Evolutionary conservation across 257 asterid species (phyloP).

Genomic region (Ilex asprella): DNA sequence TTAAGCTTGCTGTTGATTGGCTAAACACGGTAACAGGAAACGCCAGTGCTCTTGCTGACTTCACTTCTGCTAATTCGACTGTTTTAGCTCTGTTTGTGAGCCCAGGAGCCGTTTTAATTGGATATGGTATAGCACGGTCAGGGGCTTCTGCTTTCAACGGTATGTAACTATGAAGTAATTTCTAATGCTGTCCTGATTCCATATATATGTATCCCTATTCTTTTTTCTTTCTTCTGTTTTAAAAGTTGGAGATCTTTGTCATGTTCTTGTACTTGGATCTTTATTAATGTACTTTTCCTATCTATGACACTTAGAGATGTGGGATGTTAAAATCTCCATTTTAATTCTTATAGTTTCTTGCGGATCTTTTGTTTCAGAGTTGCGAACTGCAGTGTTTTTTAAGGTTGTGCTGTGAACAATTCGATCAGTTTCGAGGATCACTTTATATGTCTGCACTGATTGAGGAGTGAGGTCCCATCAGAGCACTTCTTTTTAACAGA

Average conservation of each 20-base stretch:
- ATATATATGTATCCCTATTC: too few relatives aligned
- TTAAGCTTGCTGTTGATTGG: conserved; percentile 97
- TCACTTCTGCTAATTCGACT: conserved; percentile 75
- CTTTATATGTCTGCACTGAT: too few relatives aligned
- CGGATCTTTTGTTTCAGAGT: conserved; percentile 40
- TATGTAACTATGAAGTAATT: conserved; percentile 35
- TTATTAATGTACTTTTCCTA: too few relatives aligned
- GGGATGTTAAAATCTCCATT: not conserved
- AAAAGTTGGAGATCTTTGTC: too few relatives aligned
- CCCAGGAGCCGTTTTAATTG: conserved; percentile 86
- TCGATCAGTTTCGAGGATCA: conserved; percentile 71
- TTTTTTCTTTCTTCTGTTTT: too few relatives aligned
- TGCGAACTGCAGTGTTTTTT: conserved; percentile 90
- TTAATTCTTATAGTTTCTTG: conserved; percentile 4
- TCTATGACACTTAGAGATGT: too few relatives aligned
- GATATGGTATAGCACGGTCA: conserved; percentile 87
- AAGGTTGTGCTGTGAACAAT: conserved; percentile 93
- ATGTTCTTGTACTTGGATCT: too few relatives aligned
- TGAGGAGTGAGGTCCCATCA: too few relatives aligned
- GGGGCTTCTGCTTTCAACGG: conserved; percentile 97
- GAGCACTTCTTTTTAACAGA: too few relatives aligned
- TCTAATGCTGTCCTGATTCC: conserved; percentile 20
- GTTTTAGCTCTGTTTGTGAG: conserved; percentile 68
- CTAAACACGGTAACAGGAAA: conserved; percentile 65
- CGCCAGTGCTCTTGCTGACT: conserved; percentile 69